Base-by-base conservation (phyloP, 2,329 filamentous ascomycete genomes). In the Herpotrichia juniperi region DNA sequence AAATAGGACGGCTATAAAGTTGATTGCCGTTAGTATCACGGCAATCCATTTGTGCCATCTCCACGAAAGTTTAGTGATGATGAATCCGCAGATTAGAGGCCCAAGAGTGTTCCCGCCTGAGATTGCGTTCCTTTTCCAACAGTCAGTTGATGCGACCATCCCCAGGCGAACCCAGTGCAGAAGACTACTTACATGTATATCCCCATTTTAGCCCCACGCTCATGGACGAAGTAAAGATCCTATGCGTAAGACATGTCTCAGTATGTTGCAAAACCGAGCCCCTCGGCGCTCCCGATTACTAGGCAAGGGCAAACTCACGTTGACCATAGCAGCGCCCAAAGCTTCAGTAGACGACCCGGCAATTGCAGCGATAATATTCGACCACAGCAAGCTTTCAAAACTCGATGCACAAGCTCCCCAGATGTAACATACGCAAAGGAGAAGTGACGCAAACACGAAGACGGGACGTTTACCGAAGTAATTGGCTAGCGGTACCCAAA, bases 401-500 rank as follows among this genome's bases (percentile, higher is more conserved):
- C 69, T 72, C 21, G 57, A 45, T 1, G 78, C 75, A 14, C 69
- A 40, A 1, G 77, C 78, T 35, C 78, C 76, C 79, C 78, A 81
- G 10, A 82, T 74, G 43, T 76, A 80, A 39, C 71, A 74, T 6
- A 70, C 59, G 26, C 74, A 74, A 28, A 79, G 78, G n/a, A 83
- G 65, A 11, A 77, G 57, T 3, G 71, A 73, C 3, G 74, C 73
- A 42, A 78, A 57, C 30, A 81, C 74, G 51, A 80, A 81, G 2
- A 79, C 68, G 1, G 79, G 78, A 4, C 79, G 67, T 56, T 81
- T 76, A 10, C 79, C 79, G 48, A 79, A 76, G 50, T 76, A 78
- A 21, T 76, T 78, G 46, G 77, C 74, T 9, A 81, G 56, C 12
- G 79, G 79, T 4, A 81, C 77, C 78, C 78, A 81, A 59, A 81